Percentiles rank a stretch among this genome's conserved stretches.
phyloP scores from a whole-genome alignment of 768 basidiomycete genomes.

The Albatrellus ellisii region DNA sequence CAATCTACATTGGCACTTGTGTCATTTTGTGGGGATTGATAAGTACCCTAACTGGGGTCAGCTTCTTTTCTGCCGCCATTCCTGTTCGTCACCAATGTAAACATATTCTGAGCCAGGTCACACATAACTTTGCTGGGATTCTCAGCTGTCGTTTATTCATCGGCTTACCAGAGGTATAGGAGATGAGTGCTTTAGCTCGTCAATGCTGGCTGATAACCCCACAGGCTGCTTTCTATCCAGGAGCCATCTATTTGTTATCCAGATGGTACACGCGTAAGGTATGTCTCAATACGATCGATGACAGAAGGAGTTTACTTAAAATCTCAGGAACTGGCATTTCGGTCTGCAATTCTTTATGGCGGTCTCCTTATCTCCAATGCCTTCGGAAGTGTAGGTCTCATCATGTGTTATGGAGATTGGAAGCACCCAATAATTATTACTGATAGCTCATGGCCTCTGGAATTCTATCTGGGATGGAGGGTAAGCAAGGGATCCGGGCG shows the following conservation, averaged over 20 bases:
- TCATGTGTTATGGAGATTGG: too few relatives aligned
- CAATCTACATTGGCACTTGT: conserved; percentile 46
- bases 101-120: too few relatives aligned
- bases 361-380: conserved; percentile 54
- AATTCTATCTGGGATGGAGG: conserved; percentile 58
- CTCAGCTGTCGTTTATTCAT: conserved; percentile 46
- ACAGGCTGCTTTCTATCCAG: conserved; percentile 54
- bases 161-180: conserved; percentile 41
- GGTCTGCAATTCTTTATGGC: conserved; percentile 45
- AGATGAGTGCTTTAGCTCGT: background rate
- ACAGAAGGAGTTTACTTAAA: background rate
- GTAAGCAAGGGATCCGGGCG: conserved; percentile 47
- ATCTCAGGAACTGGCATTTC: conserved; percentile 49
- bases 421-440: background rate
- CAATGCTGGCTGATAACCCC: background rate
- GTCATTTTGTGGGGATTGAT: conserved; percentile 52
- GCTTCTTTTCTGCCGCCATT: conserved; percentile 7
- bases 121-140: conserved; percentile 40
- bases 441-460: conserved; percentile 59
- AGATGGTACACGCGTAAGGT: conserved; percentile 27
- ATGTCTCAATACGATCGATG: conserved; percentile 15
- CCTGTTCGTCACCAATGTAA: too few relatives aligned
- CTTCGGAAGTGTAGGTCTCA: conserved; percentile 46
- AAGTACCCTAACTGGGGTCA: conserved; percentile 48
- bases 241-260: conserved; percentile 28